Base-by-base conservation (phyloP, 148 eudicot genomes). In the Amaranthus cruentus region DNA sequence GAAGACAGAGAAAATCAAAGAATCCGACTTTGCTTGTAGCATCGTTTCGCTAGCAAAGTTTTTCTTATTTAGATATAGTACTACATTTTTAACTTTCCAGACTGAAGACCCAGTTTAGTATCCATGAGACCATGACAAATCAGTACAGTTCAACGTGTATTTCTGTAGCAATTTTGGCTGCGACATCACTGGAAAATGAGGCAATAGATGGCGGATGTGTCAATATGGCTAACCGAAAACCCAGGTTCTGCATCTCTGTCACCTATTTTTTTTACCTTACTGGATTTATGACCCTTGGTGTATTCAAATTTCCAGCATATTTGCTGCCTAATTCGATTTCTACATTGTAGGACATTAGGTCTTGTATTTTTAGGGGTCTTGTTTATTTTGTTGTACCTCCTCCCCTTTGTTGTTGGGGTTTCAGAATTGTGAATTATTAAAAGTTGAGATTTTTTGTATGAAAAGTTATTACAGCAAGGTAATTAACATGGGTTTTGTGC, bases 1-100 rank as follows among this genome's bases (percentile, higher is more conserved):
- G 83, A 86, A 44, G 93, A 85, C 66, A 81, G 81, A 44, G 87
- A 87, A 65, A 81, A 81, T 49, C 87, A 73, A 54, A 74, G 87
- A 75, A 73, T 80, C 7, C 88, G 90, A n/a, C 91, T 90, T 76
- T 89, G 95, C 82, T 83, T 88, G 62, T 93, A 90, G 88, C 79
- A 67, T 9, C 38, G 10, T 28, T 28, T 28, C 38, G 38, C 38
- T 28, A 28, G 42, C 3, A 21, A 59, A 43, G 3, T 68, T 54
- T 58, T 58, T 15, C 15, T 28, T 18, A 48, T 57, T 50, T 79
- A 62, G 58, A 18, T 28, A 54, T 67, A 67, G 70, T 46, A 2
- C 70, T 63, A 9, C 38, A 55, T 43, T 10, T 53, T 7, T 63
- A 77, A 53, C 75, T 48, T 64, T 62, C 18, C 71, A 49, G 76